phyloP scores from a whole-genome alignment of 768 basidiomycete species.

The Kondoa subrosea region DNA sequence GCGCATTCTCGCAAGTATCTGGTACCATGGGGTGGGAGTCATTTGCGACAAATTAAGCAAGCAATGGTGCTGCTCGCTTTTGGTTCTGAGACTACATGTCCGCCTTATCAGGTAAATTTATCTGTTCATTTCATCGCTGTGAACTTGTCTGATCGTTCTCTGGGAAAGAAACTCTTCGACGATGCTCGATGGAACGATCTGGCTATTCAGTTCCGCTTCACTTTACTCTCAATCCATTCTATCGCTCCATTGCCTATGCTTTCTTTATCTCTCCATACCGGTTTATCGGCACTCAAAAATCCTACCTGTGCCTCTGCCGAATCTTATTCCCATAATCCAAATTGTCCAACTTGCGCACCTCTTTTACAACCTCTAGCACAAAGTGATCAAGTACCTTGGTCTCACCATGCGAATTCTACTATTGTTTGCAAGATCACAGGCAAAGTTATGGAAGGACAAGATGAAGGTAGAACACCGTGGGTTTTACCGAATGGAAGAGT shows the following conservation, averaged over 20 bases:
- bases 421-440: constrained; percentile 84
- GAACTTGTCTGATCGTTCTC: not conserved
- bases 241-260: constrained; percentile 75
- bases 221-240: constrained; percentile 71
- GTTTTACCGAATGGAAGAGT: constrained; percentile 79
- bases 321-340: constrained; percentile 27
- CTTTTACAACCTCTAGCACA: constrained; percentile 56
- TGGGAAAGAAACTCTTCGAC: constrained; percentile 74
- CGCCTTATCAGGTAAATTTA: constrained; percentile 53
- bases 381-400: constrained; percentile 59
- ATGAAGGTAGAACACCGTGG: constrained; percentile 50
- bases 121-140: constrained; percentile 4
- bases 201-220: constrained; percentile 59
- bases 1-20: constrained; percentile 68
- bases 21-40: constrained; percentile 38
- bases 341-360: constrained; percentile 74
- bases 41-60: constrained; percentile 12
- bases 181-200: constrained; percentile 57
- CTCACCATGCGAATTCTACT: constrained; percentile 87
- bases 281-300: constrained; percentile 73
- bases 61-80: constrained; percentile 43
- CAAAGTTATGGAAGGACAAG: constrained; percentile 85
- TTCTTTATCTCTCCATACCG: constrained; percentile 74
- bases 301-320: constrained; percentile 51
- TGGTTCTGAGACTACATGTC: constrained; percentile 44